A percentile compares a stretch with the other conserved stretches of the same genome.
Conservation (phyloP, 2,329 filamentous ascomycete species). For the Penicillium vulpinum region DNA sequence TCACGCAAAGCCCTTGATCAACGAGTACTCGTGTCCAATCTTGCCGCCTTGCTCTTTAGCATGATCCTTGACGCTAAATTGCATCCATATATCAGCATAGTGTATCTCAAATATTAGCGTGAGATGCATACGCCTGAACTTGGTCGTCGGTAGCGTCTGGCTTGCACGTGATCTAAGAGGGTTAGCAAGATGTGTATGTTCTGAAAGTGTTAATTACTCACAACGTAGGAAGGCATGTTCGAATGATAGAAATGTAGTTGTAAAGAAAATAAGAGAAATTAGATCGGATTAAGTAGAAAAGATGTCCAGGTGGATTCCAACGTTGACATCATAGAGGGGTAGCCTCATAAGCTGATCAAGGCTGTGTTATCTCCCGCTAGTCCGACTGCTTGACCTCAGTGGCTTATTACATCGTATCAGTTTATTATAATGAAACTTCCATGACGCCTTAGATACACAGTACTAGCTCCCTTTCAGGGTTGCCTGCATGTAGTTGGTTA, state of each 20-base stretch:
- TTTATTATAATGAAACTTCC: neutral
- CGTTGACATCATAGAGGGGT: slow-evolving; percentile 15
- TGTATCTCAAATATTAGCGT: neutral
- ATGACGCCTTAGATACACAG: neutral
- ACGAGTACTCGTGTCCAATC: slow-evolving; percentile 2
- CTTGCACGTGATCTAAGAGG: slow-evolving; percentile 5
- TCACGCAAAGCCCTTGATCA: slow-evolving; percentile 13
- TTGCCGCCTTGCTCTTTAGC: slow-evolving; percentile 5
- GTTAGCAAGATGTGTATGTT: neutral
- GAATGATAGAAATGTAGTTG: neutral
- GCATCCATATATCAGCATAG: neutral
- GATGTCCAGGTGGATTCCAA: neutral
- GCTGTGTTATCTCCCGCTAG: slow-evolving; percentile 3
- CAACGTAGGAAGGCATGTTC: slow-evolving; percentile 7
- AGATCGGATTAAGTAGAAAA: neutral
- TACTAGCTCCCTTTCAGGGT: neutral
- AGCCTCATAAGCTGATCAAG: neutral
- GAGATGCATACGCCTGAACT: slow-evolving; percentile 3
- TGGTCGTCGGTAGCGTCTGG: neutral
- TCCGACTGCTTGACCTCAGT: too few relatives aligned
- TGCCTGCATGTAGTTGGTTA: too few relatives aligned
- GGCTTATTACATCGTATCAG: neutral
- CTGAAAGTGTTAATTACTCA: neutral
- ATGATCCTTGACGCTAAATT: slow-evolving; percentile 2
- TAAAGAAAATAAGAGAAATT: neutral